Conservation (phyloP, 495 filamentous ascomycete species). For the Talaromyces stipitatus region DNA sequence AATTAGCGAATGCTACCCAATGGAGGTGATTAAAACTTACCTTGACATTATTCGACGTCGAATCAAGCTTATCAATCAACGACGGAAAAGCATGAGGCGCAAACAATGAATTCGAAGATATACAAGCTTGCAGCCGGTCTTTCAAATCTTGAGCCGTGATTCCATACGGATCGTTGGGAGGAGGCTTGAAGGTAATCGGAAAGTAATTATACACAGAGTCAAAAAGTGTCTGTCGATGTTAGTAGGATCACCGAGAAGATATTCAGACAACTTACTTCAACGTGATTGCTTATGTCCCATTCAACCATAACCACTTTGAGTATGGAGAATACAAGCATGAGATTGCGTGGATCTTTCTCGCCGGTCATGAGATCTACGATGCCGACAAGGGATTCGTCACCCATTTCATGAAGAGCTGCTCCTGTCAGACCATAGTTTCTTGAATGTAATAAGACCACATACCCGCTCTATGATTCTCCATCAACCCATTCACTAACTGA, state of each 20-base stretch:
- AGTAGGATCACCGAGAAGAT: slow-evolving; percentile 10
- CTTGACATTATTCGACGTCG: slow-evolving; percentile 67
- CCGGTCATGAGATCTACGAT: slow-evolving; percentile 63
- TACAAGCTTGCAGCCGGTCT: slow-evolving; percentile 59
- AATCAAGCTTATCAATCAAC: slow-evolving; percentile 69
- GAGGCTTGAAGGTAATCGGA: slow-evolving; percentile 69
- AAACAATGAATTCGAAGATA: slow-evolving; percentile 59
- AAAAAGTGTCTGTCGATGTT: slow-evolving; percentile 48
- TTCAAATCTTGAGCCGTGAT: slow-evolving; percentile 71
- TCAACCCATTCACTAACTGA: slow-evolving; percentile 55
- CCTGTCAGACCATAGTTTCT: slow-evolving; percentile 8
- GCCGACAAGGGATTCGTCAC: slow-evolving; percentile 51
- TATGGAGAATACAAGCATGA: slow-evolving; percentile 73
- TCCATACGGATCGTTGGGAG: slow-evolving; percentile 66
- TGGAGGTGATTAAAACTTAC: slow-evolving; percentile 22
- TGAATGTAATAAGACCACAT: slow-evolving; percentile 12
- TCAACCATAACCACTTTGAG: slow-evolving; percentile 65
- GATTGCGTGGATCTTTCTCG: slow-evolving; percentile 70
- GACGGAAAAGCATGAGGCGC: slow-evolving; percentile 63
- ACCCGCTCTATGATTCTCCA: slow-evolving; percentile 57
- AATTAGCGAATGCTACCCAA: slow-evolving; percentile 18
- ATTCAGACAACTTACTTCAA: slow-evolving; percentile 41
- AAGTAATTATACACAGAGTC: slow-evolving; percentile 75
- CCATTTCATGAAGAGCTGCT: slow-evolving; percentile 45
- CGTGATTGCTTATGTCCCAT: slow-evolving; percentile 58